phyloP scores from a whole-genome alignment of 257 asterid species.

The Mentha longifolia region DNA sequence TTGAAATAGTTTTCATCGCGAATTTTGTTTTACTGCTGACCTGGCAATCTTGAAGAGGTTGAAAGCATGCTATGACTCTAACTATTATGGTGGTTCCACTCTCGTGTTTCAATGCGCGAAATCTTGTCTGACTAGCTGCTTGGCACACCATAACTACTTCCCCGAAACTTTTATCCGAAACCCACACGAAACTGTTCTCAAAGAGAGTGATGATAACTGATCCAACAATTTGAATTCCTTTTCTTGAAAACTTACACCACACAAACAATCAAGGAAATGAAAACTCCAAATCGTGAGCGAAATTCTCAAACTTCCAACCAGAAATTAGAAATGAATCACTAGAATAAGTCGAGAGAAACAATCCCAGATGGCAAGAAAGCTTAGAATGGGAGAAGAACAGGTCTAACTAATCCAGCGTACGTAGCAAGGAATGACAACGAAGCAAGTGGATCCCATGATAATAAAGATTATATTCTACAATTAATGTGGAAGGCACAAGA shows the following conservation, averaged over 20 bases:
- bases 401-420: conserved; percentile 72
- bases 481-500: not conserved
- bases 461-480: conserved; percentile 3
- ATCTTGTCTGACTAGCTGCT: conserved; percentile 97
- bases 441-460: conserved; percentile 81
- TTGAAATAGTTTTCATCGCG: not conserved
- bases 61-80: conserved; percentile 98
- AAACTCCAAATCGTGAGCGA: conserved; percentile 3
- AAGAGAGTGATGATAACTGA: not conserved
- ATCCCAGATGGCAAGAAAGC: not conserved
- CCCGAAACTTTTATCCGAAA: conserved; percentile 57
- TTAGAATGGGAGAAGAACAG: not conserved
- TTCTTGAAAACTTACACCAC: conserved; percentile 27
- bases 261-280: conserved; percentile 29
- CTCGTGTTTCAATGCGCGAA: conserved; percentile 94
- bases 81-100: conserved; percentile 89
- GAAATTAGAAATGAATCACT: conserved; percentile 15
- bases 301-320: conserved; percentile 30
- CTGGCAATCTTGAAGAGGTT: conserved; percentile 99
- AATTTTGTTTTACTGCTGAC: conserved; percentile 38
- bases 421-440: conserved; percentile 74
- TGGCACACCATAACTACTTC: conserved; percentile 98
- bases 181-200: conserved; percentile 31
- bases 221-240: conserved; percentile 25
- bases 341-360: conserved; percentile 1